Base-by-base conservation (phyloP, 2,329 filamentous ascomycete species). In the Xylariales sp. region DNA sequence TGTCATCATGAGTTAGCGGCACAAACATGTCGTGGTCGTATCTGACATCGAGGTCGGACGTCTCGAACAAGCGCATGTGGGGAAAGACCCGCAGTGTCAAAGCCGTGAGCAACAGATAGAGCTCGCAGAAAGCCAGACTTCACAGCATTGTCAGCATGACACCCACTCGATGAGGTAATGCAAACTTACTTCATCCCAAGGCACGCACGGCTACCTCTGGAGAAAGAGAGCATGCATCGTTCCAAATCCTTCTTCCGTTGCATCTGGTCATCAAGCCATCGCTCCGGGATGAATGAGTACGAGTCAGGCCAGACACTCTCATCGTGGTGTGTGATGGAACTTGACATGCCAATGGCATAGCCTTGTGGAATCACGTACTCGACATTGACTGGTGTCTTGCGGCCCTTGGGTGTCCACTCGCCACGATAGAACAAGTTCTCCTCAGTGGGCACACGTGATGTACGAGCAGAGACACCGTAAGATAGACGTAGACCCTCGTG, bases 161-260 rank as follows among this genome's bases (percentile, higher is more conserved):
- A n/a, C n/a, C n/a, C n/a, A n/a, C n/a, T n/a, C n/a, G n/a, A n/a
- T n/a, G n/a, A n/a, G n/a, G 8, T 31, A 15, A 18, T 18, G 12
- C 18, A 19, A 6, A 45, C 54, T 49, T 45, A 63, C 59, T 64
- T 61, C 44, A 57, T 56, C 12, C 70, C 69, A 4, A 72, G 52
- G 41, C 70, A 73, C n/a, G 54, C 54, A 11, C 69, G 50, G 4
- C 58, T 56, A 2, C 66, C 69, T 36, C 62, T 67, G 3, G 60
- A 63, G 46, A 72, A 73, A 2, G 64, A 42, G 11, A 70, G 53
- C 31, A 71, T 57, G 29, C 58, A 60, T n/a, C 56, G 56, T 20
- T 68, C 60, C 1, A 68, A 43, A 1, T 54, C 48, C 31, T 58
- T 59, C 4, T 55, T 55, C 21, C 45, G 48, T 21, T 55, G 41